phyloP scores from a whole-genome alignment of 2,329 filamentous ascomycete species.

The Penicillium sp. region DNA sequence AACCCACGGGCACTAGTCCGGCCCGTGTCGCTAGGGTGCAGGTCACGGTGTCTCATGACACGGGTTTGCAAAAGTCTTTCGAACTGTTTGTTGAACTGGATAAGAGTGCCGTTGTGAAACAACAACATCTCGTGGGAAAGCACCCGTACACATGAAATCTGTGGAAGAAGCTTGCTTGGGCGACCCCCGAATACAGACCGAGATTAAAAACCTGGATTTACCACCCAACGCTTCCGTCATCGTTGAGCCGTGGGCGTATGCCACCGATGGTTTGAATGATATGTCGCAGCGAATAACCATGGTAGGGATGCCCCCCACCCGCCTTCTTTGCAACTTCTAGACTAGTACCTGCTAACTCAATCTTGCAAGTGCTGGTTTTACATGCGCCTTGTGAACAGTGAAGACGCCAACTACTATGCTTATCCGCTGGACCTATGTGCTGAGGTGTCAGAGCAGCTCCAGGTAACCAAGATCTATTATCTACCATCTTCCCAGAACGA shows the following conservation, averaged over 20 bases:
- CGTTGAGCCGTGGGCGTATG: slow-evolving; percentile 2
- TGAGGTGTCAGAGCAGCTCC: slow-evolving; percentile 48
- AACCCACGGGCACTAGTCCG: not conserved
- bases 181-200: not conserved
- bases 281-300: not conserved
- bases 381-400: slow-evolving; percentile 37
- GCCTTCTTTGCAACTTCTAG: not conserved
- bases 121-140: not conserved
- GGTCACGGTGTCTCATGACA: not conserved
- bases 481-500: slow-evolving; percentile 41
- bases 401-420: slow-evolving; percentile 55
- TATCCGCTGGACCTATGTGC: slow-evolving; percentile 54
- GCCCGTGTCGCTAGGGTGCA: not conserved
- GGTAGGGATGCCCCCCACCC: too few relatives aligned
- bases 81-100: not conserved
- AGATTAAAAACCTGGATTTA: not conserved
- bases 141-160: slow-evolving; percentile 1
- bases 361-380: slow-evolving; percentile 31
- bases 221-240: not conserved
- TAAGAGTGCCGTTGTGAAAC: not conserved
- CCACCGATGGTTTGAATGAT: slow-evolving; percentile 2
- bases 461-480: slow-evolving; percentile 49
- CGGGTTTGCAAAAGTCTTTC: not conserved
- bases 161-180: not conserved
- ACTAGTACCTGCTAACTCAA: too few relatives aligned